These are phyloP conservation scores for Pueraria montana DNA, from an alignment of 306 rosid species.

Conservation along the genomic window DNA sequence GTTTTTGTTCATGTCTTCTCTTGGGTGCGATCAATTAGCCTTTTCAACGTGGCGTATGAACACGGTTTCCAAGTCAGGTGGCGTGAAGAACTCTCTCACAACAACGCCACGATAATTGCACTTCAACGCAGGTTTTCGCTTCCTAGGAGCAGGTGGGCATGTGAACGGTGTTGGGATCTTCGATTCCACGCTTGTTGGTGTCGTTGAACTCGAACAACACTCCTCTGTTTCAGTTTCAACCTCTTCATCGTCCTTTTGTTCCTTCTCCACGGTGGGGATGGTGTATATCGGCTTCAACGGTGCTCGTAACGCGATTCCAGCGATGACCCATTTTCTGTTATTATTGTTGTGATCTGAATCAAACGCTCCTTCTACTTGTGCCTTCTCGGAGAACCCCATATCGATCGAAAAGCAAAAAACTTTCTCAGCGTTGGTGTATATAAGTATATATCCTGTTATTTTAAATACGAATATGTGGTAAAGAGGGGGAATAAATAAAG, in stretches of 20 bases:
- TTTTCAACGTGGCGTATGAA: slow-evolving; percentile 67
- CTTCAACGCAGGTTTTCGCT: slow-evolving; percentile 64
- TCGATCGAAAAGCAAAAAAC: background rate
- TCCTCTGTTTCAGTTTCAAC: slow-evolving; percentile 44
- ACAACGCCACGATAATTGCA: slow-evolving; percentile 57
- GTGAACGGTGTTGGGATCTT: slow-evolving; percentile 63
- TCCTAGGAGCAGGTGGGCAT: slow-evolving; percentile 89
- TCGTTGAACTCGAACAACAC: slow-evolving; percentile 52
- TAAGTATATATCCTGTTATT: too few species aligned
- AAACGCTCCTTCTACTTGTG: slow-evolving; percentile 54
- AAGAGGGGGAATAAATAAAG: slow-evolving; percentile 40
- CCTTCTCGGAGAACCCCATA: slow-evolving; percentile 73
- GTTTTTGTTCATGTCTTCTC: background rate
- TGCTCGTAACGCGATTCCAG: slow-evolving; percentile 68
- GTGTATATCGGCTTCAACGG: slow-evolving; percentile 77
- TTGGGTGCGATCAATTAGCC: slow-evolving; percentile 47
- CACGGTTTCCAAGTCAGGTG: slow-evolving; percentile 79
- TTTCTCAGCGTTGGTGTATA: slow-evolving; percentile 9
- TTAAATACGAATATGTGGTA: background rate
- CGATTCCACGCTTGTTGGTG: slow-evolving; percentile 74
- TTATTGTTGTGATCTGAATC: slow-evolving; percentile 52
- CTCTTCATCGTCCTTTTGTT: background rate
- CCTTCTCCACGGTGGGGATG: slow-evolving; percentile 28
- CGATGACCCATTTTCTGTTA: slow-evolving; percentile 65
- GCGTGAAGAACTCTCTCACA: slow-evolving; percentile 70